Conservation (phyloP, 2,329 filamentous ascomycete species). For the Thielaviopsis cerberus region DNA sequence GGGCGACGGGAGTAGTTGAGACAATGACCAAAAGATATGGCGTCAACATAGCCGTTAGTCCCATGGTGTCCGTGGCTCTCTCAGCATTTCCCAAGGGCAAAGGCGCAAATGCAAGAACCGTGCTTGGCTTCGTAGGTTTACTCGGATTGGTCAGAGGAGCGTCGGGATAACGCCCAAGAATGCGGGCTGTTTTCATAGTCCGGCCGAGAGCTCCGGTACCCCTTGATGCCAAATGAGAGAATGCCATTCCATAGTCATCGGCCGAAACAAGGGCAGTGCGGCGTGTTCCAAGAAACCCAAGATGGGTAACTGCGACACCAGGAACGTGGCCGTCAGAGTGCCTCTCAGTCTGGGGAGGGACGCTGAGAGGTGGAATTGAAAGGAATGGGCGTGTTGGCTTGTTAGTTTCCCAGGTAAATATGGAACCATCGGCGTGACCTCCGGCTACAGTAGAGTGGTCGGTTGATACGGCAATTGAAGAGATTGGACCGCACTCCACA, state of each 20-base stretch:
- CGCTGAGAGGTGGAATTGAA: constrained; percentile 59
- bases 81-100: constrained; percentile 89
- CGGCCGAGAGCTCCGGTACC: constrained; percentile 74
- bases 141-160: constrained; percentile 35
- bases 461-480: constrained; percentile 73
- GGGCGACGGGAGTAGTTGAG: constrained; percentile 86
- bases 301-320: constrained; percentile 60
- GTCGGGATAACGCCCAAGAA: constrained; percentile 78
- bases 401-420: constrained; percentile 91
- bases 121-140: constrained; percentile 71
- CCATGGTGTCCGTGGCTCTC: constrained; percentile 68
- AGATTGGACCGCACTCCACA: constrained; percentile 75
- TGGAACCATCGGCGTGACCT: constrained; percentile 74
- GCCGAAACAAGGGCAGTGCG: constrained; percentile 91
- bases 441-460: constrained; percentile 84
- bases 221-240: constrained; percentile 84
- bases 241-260: constrained; percentile 90
- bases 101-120: constrained; percentile 78
- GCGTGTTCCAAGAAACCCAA: constrained; percentile 87
- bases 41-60: constrained; percentile 84
- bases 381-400: constrained; percentile 74
- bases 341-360: constrained; percentile 42
- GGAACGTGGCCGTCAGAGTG: constrained; percentile 67
- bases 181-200: constrained; percentile 72
- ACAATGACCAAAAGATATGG: constrained; percentile 92